Evolutionary conservation across 495 filamentous ascomycete genomes (phyloP).

Genomic region (Cairneyella variabilis): DNA sequence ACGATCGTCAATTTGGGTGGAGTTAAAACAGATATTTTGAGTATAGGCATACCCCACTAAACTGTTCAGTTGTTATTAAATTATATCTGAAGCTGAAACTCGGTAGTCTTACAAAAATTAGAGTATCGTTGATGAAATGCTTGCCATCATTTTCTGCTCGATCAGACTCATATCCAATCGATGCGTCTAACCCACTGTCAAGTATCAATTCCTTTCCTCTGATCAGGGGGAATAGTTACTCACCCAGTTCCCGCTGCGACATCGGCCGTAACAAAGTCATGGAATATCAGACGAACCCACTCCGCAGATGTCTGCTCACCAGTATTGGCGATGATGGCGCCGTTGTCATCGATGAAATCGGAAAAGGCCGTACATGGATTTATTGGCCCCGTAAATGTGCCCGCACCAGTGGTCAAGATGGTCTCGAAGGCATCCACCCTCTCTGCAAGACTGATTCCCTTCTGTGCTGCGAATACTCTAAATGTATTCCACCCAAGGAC

Average conservation of each 20-base stretch:
- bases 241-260: slow-evolving; percentile 25
- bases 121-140: slow-evolving; percentile 35
- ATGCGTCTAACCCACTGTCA: slow-evolving; percentile 31
- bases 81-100: not conserved
- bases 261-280: slow-evolving; percentile 31
- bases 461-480: too few species aligned
- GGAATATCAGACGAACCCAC: slow-evolving; percentile 43
- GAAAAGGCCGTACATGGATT: too few species aligned
- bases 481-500: too few species aligned
- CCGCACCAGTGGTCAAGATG: too few species aligned
- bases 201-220: too few species aligned
- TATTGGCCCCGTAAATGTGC: too few species aligned
- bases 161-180: slow-evolving; percentile 30
- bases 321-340: not conserved
- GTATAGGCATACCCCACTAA: slow-evolving; percentile 12
- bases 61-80: not conserved
- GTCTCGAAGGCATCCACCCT: too few species aligned
- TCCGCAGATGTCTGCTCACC: slow-evolving; percentile 34
- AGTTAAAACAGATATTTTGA: not conserved
- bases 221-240: too few species aligned
- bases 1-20: slow-evolving; percentile 4
- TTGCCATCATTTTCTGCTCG: slow-evolving; percentile 33
- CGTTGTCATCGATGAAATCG: too few species aligned
- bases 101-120: slow-evolving; percentile 19
- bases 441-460: too few species aligned